Conservation (phyloP, 768 basidiomycete genomes). For the Leccinum broughii region DNA sequence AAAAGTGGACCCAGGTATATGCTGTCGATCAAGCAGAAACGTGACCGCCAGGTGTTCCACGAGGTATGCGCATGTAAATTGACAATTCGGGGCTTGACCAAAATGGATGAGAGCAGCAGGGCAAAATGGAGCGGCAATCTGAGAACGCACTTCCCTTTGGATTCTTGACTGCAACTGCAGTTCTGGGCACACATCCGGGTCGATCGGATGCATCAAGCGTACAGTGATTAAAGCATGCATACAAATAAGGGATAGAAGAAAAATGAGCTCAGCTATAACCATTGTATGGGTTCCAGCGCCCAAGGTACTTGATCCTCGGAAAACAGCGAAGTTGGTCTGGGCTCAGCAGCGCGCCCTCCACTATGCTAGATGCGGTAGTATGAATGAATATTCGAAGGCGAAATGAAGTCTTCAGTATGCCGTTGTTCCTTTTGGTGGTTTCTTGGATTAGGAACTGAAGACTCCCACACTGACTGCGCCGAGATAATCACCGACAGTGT, state of each 20-base stretch:
- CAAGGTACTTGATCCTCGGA: slow-evolving; percentile 17
- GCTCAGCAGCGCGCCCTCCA: neutral
- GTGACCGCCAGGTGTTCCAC: neutral
- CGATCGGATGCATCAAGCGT: neutral
- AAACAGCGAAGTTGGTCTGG: slow-evolving; percentile 1
- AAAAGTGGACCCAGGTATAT: neutral
- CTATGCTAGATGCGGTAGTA: slow-evolving; percentile 1
- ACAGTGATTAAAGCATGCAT: neutral
- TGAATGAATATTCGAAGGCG: slow-evolving; percentile 7
- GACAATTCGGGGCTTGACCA: neutral
- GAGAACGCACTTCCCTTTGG: neutral
- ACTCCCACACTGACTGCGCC: neutral
- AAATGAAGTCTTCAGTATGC: slow-evolving; percentile 1
- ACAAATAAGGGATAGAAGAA: neutral
- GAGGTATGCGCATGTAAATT: slow-evolving; percentile 15
- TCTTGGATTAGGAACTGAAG: neutral
- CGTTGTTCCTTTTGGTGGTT: neutral
- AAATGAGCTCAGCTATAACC: neutral
- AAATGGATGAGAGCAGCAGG: slow-evolving; percentile 1
- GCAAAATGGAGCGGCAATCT: neutral
- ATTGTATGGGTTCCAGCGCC: neutral
- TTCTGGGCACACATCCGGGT: neutral
- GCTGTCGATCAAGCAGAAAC: slow-evolving; percentile 3
- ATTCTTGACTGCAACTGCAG: neutral
- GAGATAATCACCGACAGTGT: neutral